Evolutionary conservation across 768 basidiomycete genomes (phyloP), one percentile per base, ranked within the genome.

Genomic region (Dioszegia crocea): DNA sequence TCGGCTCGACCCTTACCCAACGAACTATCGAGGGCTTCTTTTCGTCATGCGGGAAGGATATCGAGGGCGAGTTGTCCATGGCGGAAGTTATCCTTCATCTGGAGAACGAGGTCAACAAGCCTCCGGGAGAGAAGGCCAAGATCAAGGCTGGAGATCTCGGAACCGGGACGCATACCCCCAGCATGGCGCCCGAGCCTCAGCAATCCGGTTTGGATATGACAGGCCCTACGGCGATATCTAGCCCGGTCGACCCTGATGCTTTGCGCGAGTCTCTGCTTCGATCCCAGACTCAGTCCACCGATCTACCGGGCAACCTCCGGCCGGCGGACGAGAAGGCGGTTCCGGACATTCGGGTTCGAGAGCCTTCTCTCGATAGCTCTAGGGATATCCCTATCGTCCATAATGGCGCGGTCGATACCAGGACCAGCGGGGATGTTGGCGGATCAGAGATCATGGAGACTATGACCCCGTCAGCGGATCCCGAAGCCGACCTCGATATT

Each of bases 1-100:
- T 99, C 36, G 92, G 92, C 4, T 96, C 92, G 3, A 98, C 94
- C 0, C 83, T 98, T 48, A 88, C 88, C 6, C 78, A 77, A 0
- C 80, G 84, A 43, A 98, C 94, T 1, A 80, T 96, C 58, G 82
- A 87, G 65, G 82, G 82, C 14, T 97, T 94, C 82, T 97, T 89
- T 79, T 90, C 89, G 76, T 78, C 81, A 3, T 82, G 85, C 0
- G 80, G 81, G 6, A 62, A 62, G 26, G 92, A 86, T 59, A 40
- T 53, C 26, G 51, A 53, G 24, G 51, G 51, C 10, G 86, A 90
- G 66, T 78, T 99, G 30, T 86, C 86, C 0, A 76, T 88, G 16
- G 85, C 88, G 26, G 85, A 99, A 76, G 82, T 84, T 0, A 85
- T 94, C n/a, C 80, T 82, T 59, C 91, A 87, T 70, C 82, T 99